A percentile compares a stretch with the other conserved stretches of the same genome.
Conservation (phyloP, 1,139 yeast genomes). For the Zhuliangozyma parablackwelliae region DNA sequence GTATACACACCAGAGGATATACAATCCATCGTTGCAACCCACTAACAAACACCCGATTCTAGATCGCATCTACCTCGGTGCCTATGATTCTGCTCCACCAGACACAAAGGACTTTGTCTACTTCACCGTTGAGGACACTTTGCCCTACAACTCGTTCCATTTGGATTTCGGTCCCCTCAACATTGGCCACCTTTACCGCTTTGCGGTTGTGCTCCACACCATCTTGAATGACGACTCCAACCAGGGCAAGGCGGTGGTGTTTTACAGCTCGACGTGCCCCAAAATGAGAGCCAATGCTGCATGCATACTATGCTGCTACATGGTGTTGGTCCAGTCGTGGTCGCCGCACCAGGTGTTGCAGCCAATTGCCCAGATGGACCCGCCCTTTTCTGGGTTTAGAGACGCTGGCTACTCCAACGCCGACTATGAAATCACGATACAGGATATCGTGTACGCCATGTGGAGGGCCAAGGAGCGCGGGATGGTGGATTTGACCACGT, state of each 20-base stretch:
- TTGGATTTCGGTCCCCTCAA: slow-evolving; percentile 95
- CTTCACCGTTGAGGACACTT: slow-evolving; percentile 87
- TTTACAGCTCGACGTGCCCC: slow-evolving; percentile 79
- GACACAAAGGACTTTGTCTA: slow-evolving; percentile 75
- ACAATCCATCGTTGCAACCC: slow-evolving; percentile 1
- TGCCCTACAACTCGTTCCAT: slow-evolving; percentile 90
- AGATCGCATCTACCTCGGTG: slow-evolving; percentile 88
- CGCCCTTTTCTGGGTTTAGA: slow-evolving; percentile 90
- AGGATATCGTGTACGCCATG: slow-evolving; percentile 90
- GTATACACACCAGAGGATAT: not conserved
- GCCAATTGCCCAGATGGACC: slow-evolving; percentile 87
- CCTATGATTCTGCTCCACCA: slow-evolving; percentile 74
- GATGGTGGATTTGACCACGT: slow-evolving; percentile 79
- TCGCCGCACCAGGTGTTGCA: slow-evolving; percentile 96
- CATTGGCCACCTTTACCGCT: slow-evolving; percentile 86
- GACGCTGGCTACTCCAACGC: slow-evolving; percentile 97
- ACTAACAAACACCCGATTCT: slow-evolving; percentile 17
- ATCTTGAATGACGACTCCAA: slow-evolving; percentile 80
- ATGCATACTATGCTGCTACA: slow-evolving; percentile 86
- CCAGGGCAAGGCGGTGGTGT: slow-evolving; percentile 84
- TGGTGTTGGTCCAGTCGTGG: slow-evolving; percentile 95
- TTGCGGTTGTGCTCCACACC: slow-evolving; percentile 91
- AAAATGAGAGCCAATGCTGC: slow-evolving; percentile 91
- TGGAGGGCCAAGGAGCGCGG: slow-evolving; percentile 98
- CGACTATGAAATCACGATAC: slow-evolving; percentile 88